phyloP scores from a whole-genome alignment of 2,329 filamentous ascomycete species.

The Diaporthe caulivora region DNA sequence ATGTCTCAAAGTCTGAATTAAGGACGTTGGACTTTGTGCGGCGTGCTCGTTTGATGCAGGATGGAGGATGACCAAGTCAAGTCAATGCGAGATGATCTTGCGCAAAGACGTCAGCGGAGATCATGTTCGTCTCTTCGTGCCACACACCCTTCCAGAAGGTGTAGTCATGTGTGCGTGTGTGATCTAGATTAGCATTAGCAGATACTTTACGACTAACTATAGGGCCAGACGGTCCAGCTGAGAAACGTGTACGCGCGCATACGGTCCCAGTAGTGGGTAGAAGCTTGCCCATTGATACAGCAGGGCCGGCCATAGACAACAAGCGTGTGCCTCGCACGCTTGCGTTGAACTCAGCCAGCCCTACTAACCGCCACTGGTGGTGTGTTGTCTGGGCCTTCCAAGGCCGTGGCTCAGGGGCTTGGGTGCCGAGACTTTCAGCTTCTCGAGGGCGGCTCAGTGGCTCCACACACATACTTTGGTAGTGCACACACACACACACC shows the following conservation, averaged over 20 bases:
- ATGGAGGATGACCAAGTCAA: not conserved
- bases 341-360: slow-evolving; percentile 9
- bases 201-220: not conserved
- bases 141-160: not conserved
- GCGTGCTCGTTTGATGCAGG: slow-evolving; percentile 5
- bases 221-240: not conserved
- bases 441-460: slow-evolving; percentile 2
- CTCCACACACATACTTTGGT: slow-evolving; percentile 1
- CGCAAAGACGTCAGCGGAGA: slow-evolving; percentile 14
- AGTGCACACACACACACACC: not conserved
- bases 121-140: slow-evolving; percentile 22
- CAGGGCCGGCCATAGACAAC: not conserved
- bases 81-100: slow-evolving; percentile 9
- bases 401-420: slow-evolving; percentile 25
- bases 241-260: slow-evolving; percentile 3
- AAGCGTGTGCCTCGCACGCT: not conserved
- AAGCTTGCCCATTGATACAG: slow-evolving; percentile 4
- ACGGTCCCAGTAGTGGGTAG: no score
- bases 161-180: not conserved
- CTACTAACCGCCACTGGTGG: slow-evolving; percentile 9
- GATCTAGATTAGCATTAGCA: not conserved
- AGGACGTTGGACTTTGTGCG: not conserved
- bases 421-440: slow-evolving; percentile 25
- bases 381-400: not conserved
- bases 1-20: slow-evolving; percentile 10